Percentiles rank a stretch among this genome's conserved stretches.
Evolutionary conservation across 345 rosid genomes (phyloP).

Genomic region (Turritis glabra): DNA sequence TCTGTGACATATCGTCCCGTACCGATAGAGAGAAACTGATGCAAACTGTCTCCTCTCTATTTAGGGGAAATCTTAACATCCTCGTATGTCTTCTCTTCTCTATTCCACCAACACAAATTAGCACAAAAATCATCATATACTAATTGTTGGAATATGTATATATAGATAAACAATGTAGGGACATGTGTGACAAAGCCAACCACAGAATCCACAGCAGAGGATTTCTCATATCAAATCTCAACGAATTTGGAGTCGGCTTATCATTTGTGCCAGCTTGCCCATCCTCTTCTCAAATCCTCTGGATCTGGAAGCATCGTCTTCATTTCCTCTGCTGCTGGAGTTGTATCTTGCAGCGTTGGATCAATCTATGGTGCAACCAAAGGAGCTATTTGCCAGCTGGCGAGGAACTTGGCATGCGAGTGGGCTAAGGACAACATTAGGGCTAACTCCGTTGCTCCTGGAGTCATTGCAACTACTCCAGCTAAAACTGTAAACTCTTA

Average conservation of each 20-base stretch:
- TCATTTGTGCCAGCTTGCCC: constrained; percentile 67
- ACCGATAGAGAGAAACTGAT: constrained; percentile 13
- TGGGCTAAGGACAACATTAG: constrained; percentile 24
- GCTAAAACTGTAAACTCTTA: constrained; percentile 16
- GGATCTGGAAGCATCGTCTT: constrained; percentile 64
- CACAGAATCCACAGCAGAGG: constrained; percentile 53
- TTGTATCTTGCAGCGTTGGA: constrained; percentile 26
- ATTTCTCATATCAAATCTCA: constrained; percentile 53
- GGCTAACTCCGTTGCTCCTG: constrained; percentile 14
- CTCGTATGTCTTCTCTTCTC: not conserved
- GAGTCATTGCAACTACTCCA: constrained; percentile 30
- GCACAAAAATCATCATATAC: not conserved
- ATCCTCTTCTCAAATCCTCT: constrained; percentile 64
- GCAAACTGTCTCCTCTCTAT: constrained; percentile 9
- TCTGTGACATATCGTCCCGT: constrained; percentile 16
- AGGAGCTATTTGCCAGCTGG: constrained; percentile 21
- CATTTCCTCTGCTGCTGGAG: constrained; percentile 64
- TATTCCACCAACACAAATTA: not conserved
- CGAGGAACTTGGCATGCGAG: constrained; percentile 27
- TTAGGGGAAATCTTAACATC: constrained; percentile 8
- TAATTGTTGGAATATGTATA: not conserved
- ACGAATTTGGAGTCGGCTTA: constrained; percentile 74
- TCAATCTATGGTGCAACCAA: constrained; percentile 43
- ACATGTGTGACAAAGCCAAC: constrained; percentile 61
- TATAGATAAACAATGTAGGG: constrained; percentile 71